Evolutionary conservation across 495 filamentous ascomycete genomes (phyloP), one percentile per base, ranked within the genome.

Genomic region (Terfezia claveryi): DNA sequence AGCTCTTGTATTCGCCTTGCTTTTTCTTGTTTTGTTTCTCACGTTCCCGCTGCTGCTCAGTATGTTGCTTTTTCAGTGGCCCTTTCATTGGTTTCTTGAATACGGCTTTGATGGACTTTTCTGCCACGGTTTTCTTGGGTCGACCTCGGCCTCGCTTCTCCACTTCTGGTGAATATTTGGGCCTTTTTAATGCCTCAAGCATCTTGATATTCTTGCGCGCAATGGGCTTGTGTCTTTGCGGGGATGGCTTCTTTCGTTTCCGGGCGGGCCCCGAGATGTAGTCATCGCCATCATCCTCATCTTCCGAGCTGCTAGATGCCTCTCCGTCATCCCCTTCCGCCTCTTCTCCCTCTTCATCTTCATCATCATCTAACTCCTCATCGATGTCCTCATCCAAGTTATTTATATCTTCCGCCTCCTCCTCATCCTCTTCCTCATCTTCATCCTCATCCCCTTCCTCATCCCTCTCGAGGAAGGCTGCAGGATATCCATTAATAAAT

Each of bases 11-110:
- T 36, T 11, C 16, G 10, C 41, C 55, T 60, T 17, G 52, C 46
- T 17, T 59, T 56, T 12, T 23, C 49, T 51, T 63, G 57, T n/a
- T 58, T 32, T 53, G 53, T 10, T 17, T 37, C 36, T 37, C 12
- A 10, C 27, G 55, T 17, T 52, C 49, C 23, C 20, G 8, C 14
- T 52, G 9, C 36, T 56, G 52, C 17, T 62, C 55, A 37, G 50
- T 46, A 20, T 4, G 41, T 14, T 14, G 14, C 41, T 46, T 46
- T 20, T 46, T 46, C 17, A 20, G 41, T 46, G 41, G 41, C 41
- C 41, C 41, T 20, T 46, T 46, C 41, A 14, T 46, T 14, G 41
- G 41, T 20, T 46, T 46, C 41, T 46, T 46, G 17, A 9, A 20
- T 46, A 4, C 41, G 4, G 12, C 17, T 46, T 20, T 20, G 0